Percentiles rank a stretch among this genome's conserved stretches.
These are phyloP conservation scores for Candida maesae DNA, from an alignment of 805 yeast genomes.

Conservation along the genomic window DNA sequence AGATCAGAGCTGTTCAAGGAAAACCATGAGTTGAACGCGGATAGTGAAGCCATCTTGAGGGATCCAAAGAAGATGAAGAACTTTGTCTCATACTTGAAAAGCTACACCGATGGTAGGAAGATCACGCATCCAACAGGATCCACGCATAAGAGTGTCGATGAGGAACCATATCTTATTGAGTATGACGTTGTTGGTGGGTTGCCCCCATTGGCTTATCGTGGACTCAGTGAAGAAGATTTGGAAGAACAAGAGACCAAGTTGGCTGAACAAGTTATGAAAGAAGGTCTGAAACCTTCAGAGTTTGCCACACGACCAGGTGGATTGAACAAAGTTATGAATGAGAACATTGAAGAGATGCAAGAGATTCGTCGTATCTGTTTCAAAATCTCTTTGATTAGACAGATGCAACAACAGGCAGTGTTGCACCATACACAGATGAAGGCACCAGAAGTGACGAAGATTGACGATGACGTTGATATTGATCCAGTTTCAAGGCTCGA, in stretches of 20 bases:
- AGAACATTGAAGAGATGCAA: constrained; percentile 77
- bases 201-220: constrained; percentile 59
- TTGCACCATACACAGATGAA: constrained; percentile 70
- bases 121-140: constrained; percentile 1
- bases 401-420: constrained; percentile 82
- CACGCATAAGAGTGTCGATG: constrained; percentile 32
- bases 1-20: constrained; percentile 66
- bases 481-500: constrained; percentile 76
- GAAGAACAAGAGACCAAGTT: constrained; percentile 43
- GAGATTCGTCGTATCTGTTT: constrained; percentile 84
- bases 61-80: constrained; percentile 66
- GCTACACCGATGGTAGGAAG: constrained; percentile 33
- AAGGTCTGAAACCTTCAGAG: constrained; percentile 36
- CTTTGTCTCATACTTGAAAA: constrained; percentile 33
- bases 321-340: constrained; percentile 52
- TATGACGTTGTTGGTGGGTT: constrained; percentile 81
- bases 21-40: constrained; percentile 50
- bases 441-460: constrained; percentile 59
- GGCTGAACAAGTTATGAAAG: constrained; percentile 35
- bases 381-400: constrained; percentile 81
- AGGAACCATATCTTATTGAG: constrained; percentile 58
- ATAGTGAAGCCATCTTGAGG: constrained; percentile 68
- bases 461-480: constrained; percentile 64
- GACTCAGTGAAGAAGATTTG: constrained; percentile 44
- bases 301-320: constrained; percentile 50